Evolutionary conservation across 106 monocot species (phyloP).

Genomic region (Platanthera zijinensis): DNA sequence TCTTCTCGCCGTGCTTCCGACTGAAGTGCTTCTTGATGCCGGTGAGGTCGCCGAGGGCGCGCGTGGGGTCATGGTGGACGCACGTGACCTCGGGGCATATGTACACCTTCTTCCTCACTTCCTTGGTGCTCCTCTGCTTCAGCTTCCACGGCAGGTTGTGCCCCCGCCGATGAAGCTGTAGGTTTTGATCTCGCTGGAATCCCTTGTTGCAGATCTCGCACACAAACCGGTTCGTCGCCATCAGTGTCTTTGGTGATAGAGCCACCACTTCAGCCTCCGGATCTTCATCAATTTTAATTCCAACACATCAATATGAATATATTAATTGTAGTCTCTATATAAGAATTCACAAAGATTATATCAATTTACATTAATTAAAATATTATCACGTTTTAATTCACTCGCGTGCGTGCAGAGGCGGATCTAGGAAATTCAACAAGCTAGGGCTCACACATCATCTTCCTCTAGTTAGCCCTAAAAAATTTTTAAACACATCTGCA

Average conservation of each 20-base stretch:
- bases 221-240: constrained; percentile 28
- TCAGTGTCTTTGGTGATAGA: constrained; percentile 22
- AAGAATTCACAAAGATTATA: no score
- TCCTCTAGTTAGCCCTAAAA: no score
- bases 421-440: no score
- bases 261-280: constrained; percentile 30
- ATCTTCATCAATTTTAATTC: constrained; percentile 1
- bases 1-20: constrained; percentile 83
- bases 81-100: constrained; percentile 60
- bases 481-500: no score
- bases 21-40: constrained; percentile 92
- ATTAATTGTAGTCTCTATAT: no score
- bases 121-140: constrained; percentile 43
- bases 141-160: constrained; percentile 36
- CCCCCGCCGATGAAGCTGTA: constrained; percentile 28
- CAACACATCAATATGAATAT: no score
- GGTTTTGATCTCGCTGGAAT: constrained; percentile 25
- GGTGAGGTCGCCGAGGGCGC: constrained; percentile 75
- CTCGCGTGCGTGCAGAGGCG: no score
- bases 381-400: no score
- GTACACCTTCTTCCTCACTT: constrained; percentile 69
- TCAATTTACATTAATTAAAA: no score
- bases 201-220: constrained; percentile 36
- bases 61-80: constrained; percentile 60
- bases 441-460: no score